These are phyloP conservation scores for Ramaria sp. DNA, from an alignment of 768 basidiomycete species.

Conservation along the genomic window DNA sequence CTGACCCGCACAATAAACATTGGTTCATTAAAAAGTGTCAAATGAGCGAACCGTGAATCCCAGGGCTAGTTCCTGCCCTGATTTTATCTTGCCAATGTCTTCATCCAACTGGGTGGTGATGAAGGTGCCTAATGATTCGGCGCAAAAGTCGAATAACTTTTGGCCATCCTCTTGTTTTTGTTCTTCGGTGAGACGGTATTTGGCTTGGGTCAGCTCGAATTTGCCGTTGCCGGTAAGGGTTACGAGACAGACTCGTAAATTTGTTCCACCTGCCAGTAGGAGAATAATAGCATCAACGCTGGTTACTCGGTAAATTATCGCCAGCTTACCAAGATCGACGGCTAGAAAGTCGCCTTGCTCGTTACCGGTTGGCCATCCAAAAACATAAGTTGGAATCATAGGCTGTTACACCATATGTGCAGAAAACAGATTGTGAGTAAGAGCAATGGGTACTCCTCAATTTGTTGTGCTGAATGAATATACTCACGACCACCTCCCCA, in stretches of 20 bases:
- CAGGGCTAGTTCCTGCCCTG: conserved; percentile 47
- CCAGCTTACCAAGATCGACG: conserved; percentile 65
- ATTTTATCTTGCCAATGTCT: conserved; percentile 34
- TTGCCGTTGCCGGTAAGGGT: conserved; percentile 86
- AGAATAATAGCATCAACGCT: not conserved
- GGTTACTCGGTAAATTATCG: conserved; percentile 3
- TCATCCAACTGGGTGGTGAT: conserved; percentile 60
- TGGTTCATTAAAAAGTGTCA: conserved; percentile 9
- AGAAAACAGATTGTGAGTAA: conserved; percentile 7
- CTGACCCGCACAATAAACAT: conserved; percentile 23
- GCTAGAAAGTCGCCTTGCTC: conserved; percentile 89
- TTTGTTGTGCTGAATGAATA: conserved; percentile 2
- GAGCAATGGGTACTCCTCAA: not conserved
- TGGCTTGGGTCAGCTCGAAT: conserved; percentile 96
- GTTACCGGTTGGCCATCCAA: conserved; percentile 86
- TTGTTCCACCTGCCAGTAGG: conserved; percentile 64
- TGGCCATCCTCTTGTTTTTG: conserved; percentile 98
- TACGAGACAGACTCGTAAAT: conserved; percentile 97
- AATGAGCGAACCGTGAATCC: conserved; percentile 76
- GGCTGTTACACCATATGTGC: conserved; percentile 37
- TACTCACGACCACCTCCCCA: conserved; percentile 79
- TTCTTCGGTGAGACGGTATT: conserved; percentile 93
- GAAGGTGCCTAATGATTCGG: conserved; percentile 84
- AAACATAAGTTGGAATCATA: conserved; percentile 96
- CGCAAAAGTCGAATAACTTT: conserved; percentile 95